Evolutionary conservation across 768 basidiomycete genomes (phyloP), one percentile per base, ranked within the genome.

Genomic region (Kwoniella europaea): DNA sequence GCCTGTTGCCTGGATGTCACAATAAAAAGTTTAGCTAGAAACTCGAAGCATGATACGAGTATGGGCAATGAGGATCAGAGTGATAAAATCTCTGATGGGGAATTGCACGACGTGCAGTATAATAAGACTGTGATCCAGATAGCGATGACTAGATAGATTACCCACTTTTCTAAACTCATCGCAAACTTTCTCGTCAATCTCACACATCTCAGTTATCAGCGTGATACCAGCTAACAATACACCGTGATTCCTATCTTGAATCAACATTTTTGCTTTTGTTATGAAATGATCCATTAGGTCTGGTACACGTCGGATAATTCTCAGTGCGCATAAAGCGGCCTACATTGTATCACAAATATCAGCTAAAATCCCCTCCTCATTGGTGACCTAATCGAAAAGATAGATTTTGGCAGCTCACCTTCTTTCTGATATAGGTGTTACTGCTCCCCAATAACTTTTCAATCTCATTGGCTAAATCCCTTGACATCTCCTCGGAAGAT

Each of bases 401-500:
- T 16, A 22, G 22, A 20, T 20, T 15, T 10, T 35, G 35, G 35
- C 22, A 27, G 77, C 86, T 67, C 69, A 92, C 96, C 90, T 99
- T 99, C 86, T 98, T 98, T 67, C 97, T 91, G 75, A 99, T 98
- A 84, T 99, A 99, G 4, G 96, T 93, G 81, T 99, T 99, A 74
- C 93, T 95, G 44, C 94, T 96, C 10, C 97, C 97, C 65, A 99
- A 86, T 4, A 98, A 87, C 84, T 98, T 98, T 85, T 98, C 95
- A 74, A 99, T 92, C 86, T 98, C 97, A 79, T 98, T 96, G 65
- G 92, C 92, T 75, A 99, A 86, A 87, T 99, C 97, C 73, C 97
- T 90, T 35, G 96, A 94, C 97, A 99, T 99, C 85, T 99, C 97
- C 84, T 99, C 97, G 20, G 94, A 97, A 10, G 97, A 94, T 75